Evolutionary conservation across 2,329 filamentous ascomycete species (phyloP), one percentile per base, ranked within the genome.

Genomic region (Pestalotiopsis sp.): DNA sequence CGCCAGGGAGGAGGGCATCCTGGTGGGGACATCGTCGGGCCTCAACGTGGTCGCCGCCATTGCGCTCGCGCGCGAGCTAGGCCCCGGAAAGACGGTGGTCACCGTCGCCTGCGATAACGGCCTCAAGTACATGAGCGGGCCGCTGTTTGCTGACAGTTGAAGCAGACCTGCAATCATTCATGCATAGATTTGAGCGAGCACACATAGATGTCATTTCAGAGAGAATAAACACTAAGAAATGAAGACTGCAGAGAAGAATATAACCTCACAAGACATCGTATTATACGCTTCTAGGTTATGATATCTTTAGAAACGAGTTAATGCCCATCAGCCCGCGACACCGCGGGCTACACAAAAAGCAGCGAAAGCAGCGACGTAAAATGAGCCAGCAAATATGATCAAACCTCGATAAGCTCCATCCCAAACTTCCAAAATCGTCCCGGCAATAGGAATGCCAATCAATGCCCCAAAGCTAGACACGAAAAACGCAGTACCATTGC

Each of bases 401-500:
- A 62, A 13, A 5, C 59, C 59, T 12, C 14, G 9, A 41, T 62
- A 62, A 12, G n/a, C 25, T 38, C 59, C 59, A 13, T 20, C 36
- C 59, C n/a, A 23, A 13, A 36, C 59, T 13, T 62, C 23, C 0
- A 65, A 6, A 0, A 65, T 49, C 2, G 62, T 40, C 9, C 64
- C 64, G 17, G 45, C 52, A 23, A 66, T 58, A 4, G 64, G 64
- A 20, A 66, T 66, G 1, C 64, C 45, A 4, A 58, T 41, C 52
- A 66, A 20, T 3, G 52, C 52, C 4, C 45, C 64, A 20, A 66
- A 31, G 27, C 64, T 66, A 5, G 64, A 41, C 20, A 66, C 13
- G 13, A 58, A 68, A 49, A 92, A 92, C 70, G 87, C 87, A 1
- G 90, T 92, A 20, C 62, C 62, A 25, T 23, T 65, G 14, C 40